Conservation (phyloP, 2,329 filamentous ascomycete genomes). For the Paecilomyces variotii region DNA sequence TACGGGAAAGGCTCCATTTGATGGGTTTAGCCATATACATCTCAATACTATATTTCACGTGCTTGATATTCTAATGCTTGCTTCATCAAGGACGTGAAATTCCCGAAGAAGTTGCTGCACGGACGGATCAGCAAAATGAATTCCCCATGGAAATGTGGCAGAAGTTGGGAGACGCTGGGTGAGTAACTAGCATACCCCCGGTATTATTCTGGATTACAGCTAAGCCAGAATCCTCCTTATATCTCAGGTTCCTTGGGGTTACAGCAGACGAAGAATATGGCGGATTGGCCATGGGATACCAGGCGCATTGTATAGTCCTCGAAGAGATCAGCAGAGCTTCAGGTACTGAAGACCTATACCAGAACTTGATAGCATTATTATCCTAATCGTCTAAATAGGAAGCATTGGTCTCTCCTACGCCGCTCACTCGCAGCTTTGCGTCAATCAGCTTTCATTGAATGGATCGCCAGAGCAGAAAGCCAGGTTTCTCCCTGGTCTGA, state of each 20-base stretch:
- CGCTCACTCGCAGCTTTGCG: slow-evolving; percentile 89
- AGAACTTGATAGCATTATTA: not conserved
- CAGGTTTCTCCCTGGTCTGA: slow-evolving; percentile 69
- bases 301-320: slow-evolving; percentile 91
- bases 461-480: slow-evolving; percentile 70
- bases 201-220: not conserved
- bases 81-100: slow-evolving; percentile 62
- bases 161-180: slow-evolving; percentile 81
- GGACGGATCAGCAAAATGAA: slow-evolving; percentile 76
- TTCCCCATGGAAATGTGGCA: slow-evolving; percentile 90
- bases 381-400: slow-evolving; percentile 14
- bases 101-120: slow-evolving; percentile 68
- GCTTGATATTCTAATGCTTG: not conserved
- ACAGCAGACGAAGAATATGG: slow-evolving; percentile 90
- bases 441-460: slow-evolving; percentile 93
- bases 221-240: not conserved
- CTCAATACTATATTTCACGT: not conserved
- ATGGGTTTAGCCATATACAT: not conserved
- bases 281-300: slow-evolving; percentile 85
- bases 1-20: not conserved
- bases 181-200: slow-evolving; percentile 3
- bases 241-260: slow-evolving; percentile 68
- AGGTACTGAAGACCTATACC: slow-evolving; percentile 36
- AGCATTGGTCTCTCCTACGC: slow-evolving; percentile 74
- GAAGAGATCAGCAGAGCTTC: slow-evolving; percentile 89